Percentiles rank a stretch among this genome's conserved stretches.
phyloP scores from a whole-genome alignment of 2,329 filamentous ascomycete genomes.

The Pestalotiopsis fici region DNA sequence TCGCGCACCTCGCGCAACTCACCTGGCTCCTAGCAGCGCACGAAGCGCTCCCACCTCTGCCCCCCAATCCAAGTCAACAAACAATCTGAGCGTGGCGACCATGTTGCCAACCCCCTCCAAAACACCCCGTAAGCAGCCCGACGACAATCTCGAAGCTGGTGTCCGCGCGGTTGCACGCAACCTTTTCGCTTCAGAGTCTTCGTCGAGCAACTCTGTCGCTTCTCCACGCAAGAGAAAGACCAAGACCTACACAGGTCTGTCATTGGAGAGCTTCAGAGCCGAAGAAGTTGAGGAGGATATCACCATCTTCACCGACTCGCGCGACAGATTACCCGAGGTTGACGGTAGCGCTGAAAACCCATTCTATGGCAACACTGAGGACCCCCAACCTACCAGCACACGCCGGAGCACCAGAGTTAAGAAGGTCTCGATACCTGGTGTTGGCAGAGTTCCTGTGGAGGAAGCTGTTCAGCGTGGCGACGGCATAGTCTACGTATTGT shows the following conservation, averaged over 20 bases:
- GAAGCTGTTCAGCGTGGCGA: constrained; percentile 66
- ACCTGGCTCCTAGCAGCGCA: constrained; percentile 32
- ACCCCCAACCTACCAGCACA: constrained; percentile 37
- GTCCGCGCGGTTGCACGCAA: constrained; percentile 60
- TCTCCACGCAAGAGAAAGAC: constrained; percentile 59
- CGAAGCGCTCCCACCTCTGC: constrained; percentile 45
- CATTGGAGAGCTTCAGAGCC: constrained; percentile 58
- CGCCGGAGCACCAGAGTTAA: constrained; percentile 55
- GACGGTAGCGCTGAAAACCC: constrained; percentile 72
- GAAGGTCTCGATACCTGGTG: constrained; percentile 55
- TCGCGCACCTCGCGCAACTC: constrained; percentile 43
- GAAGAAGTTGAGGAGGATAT: constrained; percentile 63
- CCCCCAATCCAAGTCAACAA: constrained; percentile 25
- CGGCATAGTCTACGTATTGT: constrained; percentile 78
- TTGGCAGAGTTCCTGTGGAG: constrained; percentile 60
- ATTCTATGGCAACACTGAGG: constrained; percentile 57
- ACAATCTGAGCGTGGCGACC: constrained; percentile 32
- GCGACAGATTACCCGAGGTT: constrained; percentile 72
- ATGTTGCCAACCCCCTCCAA: constrained; percentile 80
- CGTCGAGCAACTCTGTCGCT: constrained; percentile 51
- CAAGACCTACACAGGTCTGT: constrained; percentile 57
- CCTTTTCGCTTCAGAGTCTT: constrained; percentile 57
- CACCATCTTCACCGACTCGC: constrained; percentile 75
- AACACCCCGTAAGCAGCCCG: constrained; percentile 68
- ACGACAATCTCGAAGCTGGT: constrained; percentile 49